Conservation (phyloP, 163 green algal species). For the Scenedesmus sp. region DNA sequence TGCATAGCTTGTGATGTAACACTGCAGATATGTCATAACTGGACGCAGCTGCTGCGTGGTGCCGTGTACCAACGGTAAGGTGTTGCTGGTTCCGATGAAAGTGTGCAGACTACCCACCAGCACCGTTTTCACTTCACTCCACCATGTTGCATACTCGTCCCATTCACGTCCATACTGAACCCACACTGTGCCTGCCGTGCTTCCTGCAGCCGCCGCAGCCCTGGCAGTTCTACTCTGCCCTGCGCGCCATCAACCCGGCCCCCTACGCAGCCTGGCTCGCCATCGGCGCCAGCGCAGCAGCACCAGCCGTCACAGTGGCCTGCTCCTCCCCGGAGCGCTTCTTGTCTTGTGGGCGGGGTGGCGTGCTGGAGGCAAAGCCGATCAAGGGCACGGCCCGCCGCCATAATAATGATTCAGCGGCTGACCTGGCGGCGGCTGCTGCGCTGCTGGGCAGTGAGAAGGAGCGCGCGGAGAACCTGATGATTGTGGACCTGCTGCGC, state of each 20-base stretch:
- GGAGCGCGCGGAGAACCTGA: constrained; percentile 98
- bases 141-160: too few species aligned
- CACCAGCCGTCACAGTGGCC: constrained; percentile 73
- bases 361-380: constrained; percentile 93
- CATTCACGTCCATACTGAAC: too few species aligned
- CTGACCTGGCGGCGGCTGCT: constrained; percentile 70
- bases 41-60: too few species aligned
- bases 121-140: too few species aligned
- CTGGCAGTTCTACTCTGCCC: constrained; percentile 78
- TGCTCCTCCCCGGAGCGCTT: constrained; percentile 98
- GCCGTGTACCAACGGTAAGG: too few species aligned
- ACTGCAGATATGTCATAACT: too few species aligned
- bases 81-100: too few species aligned
- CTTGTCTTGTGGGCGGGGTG: constrained; percentile 76
- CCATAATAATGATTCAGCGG: constrained; percentile 21
- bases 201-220: constrained; percentile 52
- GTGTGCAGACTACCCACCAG: too few species aligned
- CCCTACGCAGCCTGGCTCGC: constrained; percentile 93
- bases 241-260: constrained; percentile 92
- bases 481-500: constrained; percentile 99
- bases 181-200: not conserved
- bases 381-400: constrained; percentile 95
- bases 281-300: not conserved
- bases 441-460: constrained; percentile 83
- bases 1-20: too few species aligned